These are phyloP conservation scores for Neoarthrinium moseri DNA, from an alignment of 2,329 filamentous ascomycete species.

Conservation along the genomic window DNA sequence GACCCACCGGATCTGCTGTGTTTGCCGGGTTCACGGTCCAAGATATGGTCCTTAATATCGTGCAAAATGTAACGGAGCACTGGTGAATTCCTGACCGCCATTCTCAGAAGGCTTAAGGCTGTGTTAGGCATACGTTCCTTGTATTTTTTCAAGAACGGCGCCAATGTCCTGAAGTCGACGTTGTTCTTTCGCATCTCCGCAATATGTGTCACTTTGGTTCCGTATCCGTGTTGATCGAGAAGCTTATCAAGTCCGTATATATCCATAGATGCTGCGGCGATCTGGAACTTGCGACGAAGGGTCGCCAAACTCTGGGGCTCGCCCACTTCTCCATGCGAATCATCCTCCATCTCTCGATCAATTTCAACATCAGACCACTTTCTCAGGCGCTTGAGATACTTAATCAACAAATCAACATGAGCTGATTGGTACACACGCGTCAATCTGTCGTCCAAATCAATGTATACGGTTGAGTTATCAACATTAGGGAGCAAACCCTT, in stretches of 20 bases:
- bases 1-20: too few relatives aligned
- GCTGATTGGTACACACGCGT: slow-evolving; percentile 18
- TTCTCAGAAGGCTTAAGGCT: slow-evolving; percentile 20
- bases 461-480: slow-evolving; percentile 21
- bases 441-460: slow-evolving; percentile 14
- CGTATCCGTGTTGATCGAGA: slow-evolving; percentile 13
- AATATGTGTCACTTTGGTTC: slow-evolving; percentile 15
- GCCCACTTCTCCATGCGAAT: too few relatives aligned
- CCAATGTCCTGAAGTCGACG: slow-evolving; percentile 18
- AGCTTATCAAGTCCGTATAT: slow-evolving; percentile 19
- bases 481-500: slow-evolving; percentile 24
- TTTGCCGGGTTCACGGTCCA: slow-evolving; percentile 11
- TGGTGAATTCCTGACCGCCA: slow-evolving; percentile 22
- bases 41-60: slow-evolving; percentile 21
- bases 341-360: too few relatives aligned
- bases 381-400: slow-evolving; percentile 17
- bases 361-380: slow-evolving; percentile 12
- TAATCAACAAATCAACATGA: slow-evolving; percentile 19
- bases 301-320: too few relatives aligned
- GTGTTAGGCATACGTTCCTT: slow-evolving; percentile 13
- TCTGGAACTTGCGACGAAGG: slow-evolving; percentile 15
- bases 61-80: slow-evolving; percentile 23
- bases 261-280: slow-evolving; percentile 25
- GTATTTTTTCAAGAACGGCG: slow-evolving; percentile 16
- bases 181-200: slow-evolving; percentile 17